Evolutionary conservation across 805 yeast species (phyloP).

Genomic region (Myxozyma mucilagina): DNA sequence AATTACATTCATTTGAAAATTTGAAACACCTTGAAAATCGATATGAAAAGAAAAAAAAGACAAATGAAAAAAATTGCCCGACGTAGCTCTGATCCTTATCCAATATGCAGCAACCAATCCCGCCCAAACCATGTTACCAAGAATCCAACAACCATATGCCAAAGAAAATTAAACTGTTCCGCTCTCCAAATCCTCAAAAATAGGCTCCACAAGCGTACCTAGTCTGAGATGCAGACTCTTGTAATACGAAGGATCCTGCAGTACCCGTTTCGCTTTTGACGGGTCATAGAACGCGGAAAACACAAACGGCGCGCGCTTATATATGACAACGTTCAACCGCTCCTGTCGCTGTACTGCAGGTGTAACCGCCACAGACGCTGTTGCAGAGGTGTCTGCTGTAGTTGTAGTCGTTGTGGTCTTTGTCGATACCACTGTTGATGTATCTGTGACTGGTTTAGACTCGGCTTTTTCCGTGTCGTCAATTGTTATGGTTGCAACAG

Average conservation of each 20-base stretch:
- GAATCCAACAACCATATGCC: not conserved
- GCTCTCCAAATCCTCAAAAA: conserved; percentile 26
- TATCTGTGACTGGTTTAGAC: too few species aligned
- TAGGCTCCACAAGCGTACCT: conserved; percentile 30
- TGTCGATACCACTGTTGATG: too few species aligned
- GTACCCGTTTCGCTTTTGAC: not conserved
- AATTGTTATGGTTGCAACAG: too few species aligned
- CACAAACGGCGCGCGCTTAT: conserved; percentile 30
- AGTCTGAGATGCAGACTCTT: conserved; percentile 22
- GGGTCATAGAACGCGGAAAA: conserved; percentile 31
- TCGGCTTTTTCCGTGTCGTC: too few species aligned
- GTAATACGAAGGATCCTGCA: conserved; percentile 17
- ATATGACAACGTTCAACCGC: conserved; percentile 17
- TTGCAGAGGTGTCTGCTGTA: not conserved
- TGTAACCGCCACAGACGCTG: not conserved
- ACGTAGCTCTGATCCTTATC: too few species aligned
- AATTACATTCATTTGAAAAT: too few species aligned
- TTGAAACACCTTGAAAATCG: too few species aligned
- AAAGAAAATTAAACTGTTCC: not conserved
- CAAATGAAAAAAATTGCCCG: too few species aligned
- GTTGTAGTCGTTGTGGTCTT: not conserved
- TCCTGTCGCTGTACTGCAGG: conserved; percentile 5
- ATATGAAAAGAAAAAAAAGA: not conserved
- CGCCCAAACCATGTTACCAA: not conserved
- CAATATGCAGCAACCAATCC: not conserved